Conservation (phyloP, 768 basidiomycete genomes). For the Tulasnella sp. region DNA sequence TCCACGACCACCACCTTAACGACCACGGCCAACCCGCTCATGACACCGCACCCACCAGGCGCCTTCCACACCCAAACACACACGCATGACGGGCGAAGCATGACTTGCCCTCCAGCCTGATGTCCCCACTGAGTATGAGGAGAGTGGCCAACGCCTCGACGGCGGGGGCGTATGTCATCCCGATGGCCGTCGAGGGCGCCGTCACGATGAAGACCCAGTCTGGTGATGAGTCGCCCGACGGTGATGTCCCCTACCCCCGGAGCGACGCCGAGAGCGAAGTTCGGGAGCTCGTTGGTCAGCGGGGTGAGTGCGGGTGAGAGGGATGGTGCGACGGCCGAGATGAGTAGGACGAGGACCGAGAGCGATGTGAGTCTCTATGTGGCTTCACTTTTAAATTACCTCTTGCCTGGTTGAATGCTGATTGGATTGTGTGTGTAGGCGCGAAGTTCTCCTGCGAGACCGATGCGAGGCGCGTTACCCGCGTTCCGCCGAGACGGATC, state of each 20-base stretch:
- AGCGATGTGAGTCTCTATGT: neutral
- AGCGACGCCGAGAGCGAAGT: neutral
- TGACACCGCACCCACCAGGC: too few species aligned
- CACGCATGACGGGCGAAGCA: neutral
- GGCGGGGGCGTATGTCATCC: neutral
- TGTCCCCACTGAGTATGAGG: neutral
- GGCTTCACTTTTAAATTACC: neutral
- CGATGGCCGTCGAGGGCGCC: neutral
- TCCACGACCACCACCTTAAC: too few species aligned
- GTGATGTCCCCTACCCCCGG: too few species aligned
- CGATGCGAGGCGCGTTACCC: neutral
- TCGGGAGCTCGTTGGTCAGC: neutral
- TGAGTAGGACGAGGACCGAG: neutral
- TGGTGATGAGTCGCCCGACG: neutral
- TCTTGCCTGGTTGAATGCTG: neutral
- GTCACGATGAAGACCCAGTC: neutral
- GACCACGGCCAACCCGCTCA: too few species aligned
- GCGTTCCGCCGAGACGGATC: constrained; percentile 2
- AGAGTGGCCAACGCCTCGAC: neutral
- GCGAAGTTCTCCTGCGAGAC: neutral
- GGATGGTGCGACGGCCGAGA: neutral
- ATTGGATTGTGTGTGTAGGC: neutral
- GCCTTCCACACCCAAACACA: too few species aligned
- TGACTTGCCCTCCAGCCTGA: neutral
- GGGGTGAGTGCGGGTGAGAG: neutral